Evolutionary conservation across 2,329 filamentous ascomycete genomes (phyloP).

Genomic region (Penicillium corylophilum): DNA sequence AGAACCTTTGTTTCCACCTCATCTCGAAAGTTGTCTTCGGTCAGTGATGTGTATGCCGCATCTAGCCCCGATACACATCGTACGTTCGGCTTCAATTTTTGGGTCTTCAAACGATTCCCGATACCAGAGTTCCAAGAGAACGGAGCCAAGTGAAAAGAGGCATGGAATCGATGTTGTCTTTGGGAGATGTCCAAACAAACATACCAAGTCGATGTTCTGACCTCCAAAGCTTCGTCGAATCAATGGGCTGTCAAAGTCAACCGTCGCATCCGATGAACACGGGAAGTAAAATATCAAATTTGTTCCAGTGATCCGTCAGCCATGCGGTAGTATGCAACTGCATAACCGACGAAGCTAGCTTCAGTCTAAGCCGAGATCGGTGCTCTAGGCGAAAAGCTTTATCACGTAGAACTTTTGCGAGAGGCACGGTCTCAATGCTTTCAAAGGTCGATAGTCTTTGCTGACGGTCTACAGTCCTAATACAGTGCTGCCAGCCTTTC

Average conservation of each 20-base stretch:
- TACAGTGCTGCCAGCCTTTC: no score
- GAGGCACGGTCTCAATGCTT: no score
- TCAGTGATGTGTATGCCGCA: conserved; percentile 1
- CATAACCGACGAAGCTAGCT: conserved; percentile 2
- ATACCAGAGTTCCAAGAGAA: background rate
- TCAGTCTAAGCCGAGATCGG: background rate
- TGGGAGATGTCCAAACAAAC: background rate
- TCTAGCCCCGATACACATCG: conserved; percentile 1
- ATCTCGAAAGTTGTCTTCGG: conserved; percentile 3
- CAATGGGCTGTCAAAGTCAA: conserved; percentile 3
- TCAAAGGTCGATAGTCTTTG: no score
- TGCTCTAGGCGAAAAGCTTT: background rate
- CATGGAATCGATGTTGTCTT: background rate
- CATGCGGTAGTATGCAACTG: background rate
- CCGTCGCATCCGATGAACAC: background rate
- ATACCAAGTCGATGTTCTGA: background rate
- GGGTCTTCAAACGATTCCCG: background rate
- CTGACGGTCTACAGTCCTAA: no score
- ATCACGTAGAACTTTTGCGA: no score
- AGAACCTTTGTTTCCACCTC: conserved; percentile 3
- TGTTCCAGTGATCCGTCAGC: background rate
- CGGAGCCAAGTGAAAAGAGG: background rate
- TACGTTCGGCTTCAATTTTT: background rate
- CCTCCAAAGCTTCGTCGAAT: background rate
- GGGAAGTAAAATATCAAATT: background rate